Base-by-base conservation (phyloP, 2,329 filamentous ascomycete genomes). In the Colletotrichum zoysiae region DNA sequence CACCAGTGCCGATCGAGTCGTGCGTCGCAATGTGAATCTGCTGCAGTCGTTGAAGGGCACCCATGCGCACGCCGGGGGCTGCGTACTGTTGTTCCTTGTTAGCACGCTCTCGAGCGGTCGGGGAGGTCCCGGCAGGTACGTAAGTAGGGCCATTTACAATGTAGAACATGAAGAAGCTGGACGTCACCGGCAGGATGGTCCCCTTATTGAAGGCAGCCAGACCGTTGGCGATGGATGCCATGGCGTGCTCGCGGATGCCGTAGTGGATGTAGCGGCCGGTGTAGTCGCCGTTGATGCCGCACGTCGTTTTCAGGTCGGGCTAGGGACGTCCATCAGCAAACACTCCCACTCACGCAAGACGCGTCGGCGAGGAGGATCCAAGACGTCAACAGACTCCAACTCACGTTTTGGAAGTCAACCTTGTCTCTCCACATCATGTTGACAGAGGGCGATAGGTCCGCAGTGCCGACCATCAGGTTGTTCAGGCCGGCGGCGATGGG, bases 111-210 rank as follows among this genome's bases (percentile, higher is more conserved):
- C 18, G 40, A 16, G 16, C 11, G 9, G 18, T 2, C 2, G 7
- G 35, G 42, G 40, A 8, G 42, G 16, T 20, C 16, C n/a, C 14
- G 46, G 30, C 42, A n/a, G 53, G 73, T 50, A 33, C 11, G 50
- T 38, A 46, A 48, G 73, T 44, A 33, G 14, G 50, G 8, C 9
- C 16, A 63, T 75, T 69, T 82, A 83, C 6, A 87, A 62, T 79
- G 74, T 90, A 90, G 78, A 90, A 90, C 86, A 91, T 90, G 81
- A 90, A 90, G 80, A 90, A 91, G 5, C 84, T 85, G 0, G 86
- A 86, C 1, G 88, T 91, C 46, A 90, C 79, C 0, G 88, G 88
- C 9, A 91, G 79, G 74, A 90, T 85, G 0, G 87, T 88, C 33
- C 84, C 85, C 46, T 83, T 86, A 70, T 82, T 81, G 71, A 84